Evolutionary conservation across 2,329 filamentous ascomycete species (phyloP).

Genomic region (Claviceps purpurea): DNA sequence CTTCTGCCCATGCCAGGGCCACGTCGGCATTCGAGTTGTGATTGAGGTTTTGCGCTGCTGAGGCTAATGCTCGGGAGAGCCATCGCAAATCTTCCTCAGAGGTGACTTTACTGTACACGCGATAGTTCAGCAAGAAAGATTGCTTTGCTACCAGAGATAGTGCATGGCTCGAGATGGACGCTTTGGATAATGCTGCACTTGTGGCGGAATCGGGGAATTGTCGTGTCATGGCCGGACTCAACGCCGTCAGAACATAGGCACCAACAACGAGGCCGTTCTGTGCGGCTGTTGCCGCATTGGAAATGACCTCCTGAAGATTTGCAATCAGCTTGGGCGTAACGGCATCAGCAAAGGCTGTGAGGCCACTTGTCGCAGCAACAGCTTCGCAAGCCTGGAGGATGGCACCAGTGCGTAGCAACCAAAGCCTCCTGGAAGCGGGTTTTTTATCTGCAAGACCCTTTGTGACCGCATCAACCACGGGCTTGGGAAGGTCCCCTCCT

Average conservation of each 20-base stretch:
- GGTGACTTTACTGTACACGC: constrained; percentile 70
- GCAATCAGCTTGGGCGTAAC: constrained; percentile 45
- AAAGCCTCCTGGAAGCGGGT: constrained; percentile 59
- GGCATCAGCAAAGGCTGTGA: constrained; percentile 38
- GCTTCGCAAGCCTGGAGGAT: constrained; percentile 46
- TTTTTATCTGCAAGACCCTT: constrained; percentile 86
- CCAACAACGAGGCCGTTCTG: constrained; percentile 74
- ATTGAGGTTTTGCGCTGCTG: constrained; percentile 42
- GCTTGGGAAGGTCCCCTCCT: constrained; percentile 47
- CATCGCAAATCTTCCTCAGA: constrained; percentile 66
- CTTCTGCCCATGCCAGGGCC: constrained; percentile 67
- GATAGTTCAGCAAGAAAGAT: constrained; percentile 74
- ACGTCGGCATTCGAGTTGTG: constrained; percentile 33
- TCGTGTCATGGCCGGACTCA: constrained; percentile 42
- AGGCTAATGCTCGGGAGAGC: constrained; percentile 57
- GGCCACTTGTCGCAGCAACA: constrained; percentile 32
- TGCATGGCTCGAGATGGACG: constrained; percentile 49
- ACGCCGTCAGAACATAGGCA: constrained; percentile 59
- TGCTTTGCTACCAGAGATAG: constrained; percentile 64
- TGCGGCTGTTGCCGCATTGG: constrained; percentile 65
- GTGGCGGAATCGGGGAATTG: constrained; percentile 39
- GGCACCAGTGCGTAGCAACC: constrained; percentile 64
- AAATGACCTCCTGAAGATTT: constrained; percentile 61
- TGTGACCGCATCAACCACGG: constrained; percentile 54
- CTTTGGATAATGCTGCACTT: constrained; percentile 37